Percentiles rank a stretch among this genome's conserved stretches.
Evolutionary conservation across 306 rosid species (phyloP).

Genomic region (Ochetophila trinervis): DNA sequence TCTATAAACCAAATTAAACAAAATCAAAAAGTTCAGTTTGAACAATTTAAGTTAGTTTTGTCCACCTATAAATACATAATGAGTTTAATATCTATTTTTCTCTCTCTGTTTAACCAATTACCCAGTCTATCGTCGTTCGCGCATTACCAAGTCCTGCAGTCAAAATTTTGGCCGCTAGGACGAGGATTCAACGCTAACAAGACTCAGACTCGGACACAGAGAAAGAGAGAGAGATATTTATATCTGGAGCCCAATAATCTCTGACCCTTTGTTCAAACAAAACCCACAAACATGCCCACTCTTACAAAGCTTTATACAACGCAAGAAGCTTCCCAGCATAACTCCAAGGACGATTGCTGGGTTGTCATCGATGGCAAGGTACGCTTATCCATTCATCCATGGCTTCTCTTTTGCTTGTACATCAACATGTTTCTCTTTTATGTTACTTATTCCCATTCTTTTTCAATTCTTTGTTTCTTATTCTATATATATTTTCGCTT

Average conservation of each 20-base stretch:
- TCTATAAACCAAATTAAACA: too few species aligned
- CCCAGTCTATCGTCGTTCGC: too few species aligned
- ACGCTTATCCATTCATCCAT: slow-evolving; percentile 3
- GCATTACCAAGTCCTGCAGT: too few species aligned
- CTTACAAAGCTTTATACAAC: slow-evolving; percentile 52
- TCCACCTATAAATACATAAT: too few species aligned
- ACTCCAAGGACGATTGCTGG: slow-evolving; percentile 82
- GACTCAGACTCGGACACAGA: too few species aligned
- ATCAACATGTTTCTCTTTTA: neutral
- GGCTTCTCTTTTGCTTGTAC: neutral
- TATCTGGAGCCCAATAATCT: slow-evolving; percentile 7
- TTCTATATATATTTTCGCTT: too few species aligned
- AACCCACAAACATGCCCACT: slow-evolving; percentile 50
- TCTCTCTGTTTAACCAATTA: too few species aligned
- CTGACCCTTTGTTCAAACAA: neutral
- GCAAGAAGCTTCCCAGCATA: slow-evolving; percentile 64
- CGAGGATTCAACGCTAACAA: neutral
- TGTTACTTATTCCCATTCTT: neutral
- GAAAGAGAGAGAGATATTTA: neutral
- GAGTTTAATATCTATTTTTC: too few species aligned
- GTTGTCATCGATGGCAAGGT: slow-evolving; percentile 82
- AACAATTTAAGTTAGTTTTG: too few species aligned
- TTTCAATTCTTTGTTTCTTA: neutral
- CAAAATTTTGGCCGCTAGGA: neutral
- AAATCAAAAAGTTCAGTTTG: too few species aligned